Percentiles rank a stretch among this genome's conserved stretches.
Evolutionary conservation across 148 eudicot genomes (phyloP).

Genomic region (Vaccinium vitisidaea): DNA sequence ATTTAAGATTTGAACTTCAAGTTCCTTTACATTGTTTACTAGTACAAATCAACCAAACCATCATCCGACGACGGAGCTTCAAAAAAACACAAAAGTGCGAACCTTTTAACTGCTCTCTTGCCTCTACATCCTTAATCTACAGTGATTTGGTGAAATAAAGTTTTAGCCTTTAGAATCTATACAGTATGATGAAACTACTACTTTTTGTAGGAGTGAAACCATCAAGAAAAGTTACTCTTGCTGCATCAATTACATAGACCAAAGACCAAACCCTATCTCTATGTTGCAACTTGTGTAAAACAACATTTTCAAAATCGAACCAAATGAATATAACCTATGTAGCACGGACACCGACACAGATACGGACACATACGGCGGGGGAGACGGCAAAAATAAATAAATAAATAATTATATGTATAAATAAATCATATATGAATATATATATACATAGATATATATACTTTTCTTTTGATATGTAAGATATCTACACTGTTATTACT

Average conservation of each 20-base stretch:
- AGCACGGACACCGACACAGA: too few relatives aligned
- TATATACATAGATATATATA: too few relatives aligned
- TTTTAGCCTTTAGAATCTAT: not conserved
- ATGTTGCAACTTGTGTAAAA: not conserved
- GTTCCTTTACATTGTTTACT: not conserved
- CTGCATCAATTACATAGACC: not conserved
- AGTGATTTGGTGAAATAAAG: not conserved
- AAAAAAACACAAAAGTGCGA: not conserved
- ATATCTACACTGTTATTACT: too few relatives aligned
- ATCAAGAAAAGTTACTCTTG: not conserved
- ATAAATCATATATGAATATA: too few relatives aligned
- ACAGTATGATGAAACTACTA: not conserved
- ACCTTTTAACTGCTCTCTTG: not conserved
- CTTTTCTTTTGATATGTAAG: too few relatives aligned
- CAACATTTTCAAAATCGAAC: not conserved
- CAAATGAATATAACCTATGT: not conserved
- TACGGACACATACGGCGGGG: too few relatives aligned
- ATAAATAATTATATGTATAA: too few relatives aligned
- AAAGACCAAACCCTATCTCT: slow-evolving; percentile 1
- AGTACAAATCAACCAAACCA: slow-evolving; percentile 1
- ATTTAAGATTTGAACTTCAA: not conserved
- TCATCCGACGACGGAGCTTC: not conserved
- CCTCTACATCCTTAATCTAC: not conserved
- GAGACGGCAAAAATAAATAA: too few relatives aligned
- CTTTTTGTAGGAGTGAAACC: not conserved